phyloP scores from a whole-genome alignment of 257 asterid genomes.

The Solanum boliviense region DNA sequence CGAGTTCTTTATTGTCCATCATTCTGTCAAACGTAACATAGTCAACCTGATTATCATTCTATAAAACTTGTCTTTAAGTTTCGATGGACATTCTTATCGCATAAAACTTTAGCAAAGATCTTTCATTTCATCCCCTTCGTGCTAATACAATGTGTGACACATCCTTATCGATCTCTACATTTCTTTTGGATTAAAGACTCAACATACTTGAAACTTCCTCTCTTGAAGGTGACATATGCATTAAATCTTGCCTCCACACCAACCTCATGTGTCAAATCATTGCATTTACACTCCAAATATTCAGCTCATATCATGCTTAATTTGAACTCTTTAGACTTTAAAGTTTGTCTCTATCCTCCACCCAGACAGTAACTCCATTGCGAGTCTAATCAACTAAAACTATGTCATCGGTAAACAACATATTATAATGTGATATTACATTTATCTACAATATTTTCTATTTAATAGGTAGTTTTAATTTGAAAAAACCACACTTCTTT shows the following conservation, averaged over 20 bases:
- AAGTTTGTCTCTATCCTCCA: not conserved
- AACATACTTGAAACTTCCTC: not conserved
- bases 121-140: not conserved
- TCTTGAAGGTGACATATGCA: not conserved
- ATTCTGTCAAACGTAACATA: not conserved
- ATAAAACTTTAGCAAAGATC: too few species aligned
- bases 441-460: too few species aligned
- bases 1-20: too few species aligned
- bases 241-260: not conserved
- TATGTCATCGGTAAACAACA: too few species aligned
- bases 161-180: not conserved
- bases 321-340: not conserved
- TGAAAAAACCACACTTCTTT: not conserved
- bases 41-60: not conserved
- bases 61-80: too few species aligned
- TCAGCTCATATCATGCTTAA: not conserved
- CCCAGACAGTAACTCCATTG: accelerated
- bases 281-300: not conserved
- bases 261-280: not conserved
- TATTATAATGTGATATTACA: too few species aligned
- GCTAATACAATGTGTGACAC: not conserved
- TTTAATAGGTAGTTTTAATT: not conserved
- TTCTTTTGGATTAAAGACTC: not conserved
- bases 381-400: too few species aligned
- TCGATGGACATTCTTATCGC: not conserved